Base-by-base conservation (phyloP, 2,329 filamentous ascomycete genomes). In the Nothopassalora personata region DNA sequence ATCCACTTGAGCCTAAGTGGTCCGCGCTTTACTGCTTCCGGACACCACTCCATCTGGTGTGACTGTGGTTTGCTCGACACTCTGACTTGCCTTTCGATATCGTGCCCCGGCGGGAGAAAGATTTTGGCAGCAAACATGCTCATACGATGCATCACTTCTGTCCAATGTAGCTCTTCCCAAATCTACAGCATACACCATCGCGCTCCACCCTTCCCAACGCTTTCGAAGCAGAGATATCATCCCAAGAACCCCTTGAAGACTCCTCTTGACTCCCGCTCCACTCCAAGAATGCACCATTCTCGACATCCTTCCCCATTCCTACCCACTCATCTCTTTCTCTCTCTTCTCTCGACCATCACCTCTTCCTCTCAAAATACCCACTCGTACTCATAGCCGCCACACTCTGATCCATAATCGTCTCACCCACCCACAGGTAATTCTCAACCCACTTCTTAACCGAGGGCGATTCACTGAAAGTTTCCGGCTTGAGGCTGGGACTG, bases 401-500 rank as follows among this genome's bases (percentile, higher is more conserved):
- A 31, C 91, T 95, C 79, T 95, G 89, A 76, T 99, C 94, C 91
- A 99, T 96, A 65, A 97, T 89, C 85, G 91, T 96, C 80, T 99
- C 94, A 68, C 94, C 94, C 18, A 97, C 87, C 63, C 91, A 91
- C 47, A 97, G 86, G 75, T 97, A 97, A 74, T 88, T 93, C 71
- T 93, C 88, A 66, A 97, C 85, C 91, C 92, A 97, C 54, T 86
- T 87, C 73, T 88, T 87, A 67, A 94, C 76, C 63, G 92, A 88
- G 74, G 90, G 89, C 75, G 86, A 93, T 59, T 95, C 90, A 73
- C 88, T 83, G 71, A 96, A 83, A 68, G 87, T 86, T 66, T 97
- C 91, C 70, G 89, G 87, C 79, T 91, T 90, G 77, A 99, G 83
- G 82, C 94, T 97, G 77, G 84, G 82, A 73, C 82, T 86, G 69